A percentile compares a stretch with the other conserved stretches of the same genome.
phyloP scores from a whole-genome alignment of 163 green algal species.

The Dunaliella salina region DNA sequence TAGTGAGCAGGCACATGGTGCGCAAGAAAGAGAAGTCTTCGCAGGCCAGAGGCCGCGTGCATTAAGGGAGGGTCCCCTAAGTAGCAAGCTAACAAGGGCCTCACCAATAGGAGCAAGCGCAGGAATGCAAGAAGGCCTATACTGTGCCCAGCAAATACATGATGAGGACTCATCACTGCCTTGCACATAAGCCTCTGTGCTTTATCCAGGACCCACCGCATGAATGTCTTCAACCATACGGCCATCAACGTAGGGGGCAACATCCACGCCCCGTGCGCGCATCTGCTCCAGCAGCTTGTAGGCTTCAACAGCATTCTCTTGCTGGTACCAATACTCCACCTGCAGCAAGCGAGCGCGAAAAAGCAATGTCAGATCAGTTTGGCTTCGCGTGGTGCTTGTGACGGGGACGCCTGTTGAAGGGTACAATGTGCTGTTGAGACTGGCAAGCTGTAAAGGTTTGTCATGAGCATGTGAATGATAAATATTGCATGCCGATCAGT shows the following conservation, averaged over 20 bases:
- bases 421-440: too few species aligned
- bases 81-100: too few species aligned
- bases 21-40: neutral
- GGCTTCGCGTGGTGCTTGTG: too few species aligned
- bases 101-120: neutral
- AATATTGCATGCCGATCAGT: too few species aligned
- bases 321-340: slow-evolving; percentile 31
- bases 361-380: too few species aligned
- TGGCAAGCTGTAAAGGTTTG: too few species aligned
- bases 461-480: too few species aligned
- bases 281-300: slow-evolving; percentile 65
- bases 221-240: slow-evolving; percentile 53
- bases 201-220: slow-evolving; percentile 25
- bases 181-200: neutral
- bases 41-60: too few species aligned
- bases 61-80: too few species aligned
- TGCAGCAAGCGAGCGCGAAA: neutral
- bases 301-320: slow-evolving; percentile 51
- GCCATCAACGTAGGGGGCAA: slow-evolving; percentile 52
- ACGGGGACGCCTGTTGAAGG: too few species aligned
- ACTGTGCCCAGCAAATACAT: neutral
- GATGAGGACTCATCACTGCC: neutral
- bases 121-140: neutral
- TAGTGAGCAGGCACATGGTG: neutral
- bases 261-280: slow-evolving; percentile 38